These are phyloP conservation scores for Moesziomyces parantarcticus DNA, from an alignment of 1,284 basidiomycete genomes.

Conservation along the genomic window DNA sequence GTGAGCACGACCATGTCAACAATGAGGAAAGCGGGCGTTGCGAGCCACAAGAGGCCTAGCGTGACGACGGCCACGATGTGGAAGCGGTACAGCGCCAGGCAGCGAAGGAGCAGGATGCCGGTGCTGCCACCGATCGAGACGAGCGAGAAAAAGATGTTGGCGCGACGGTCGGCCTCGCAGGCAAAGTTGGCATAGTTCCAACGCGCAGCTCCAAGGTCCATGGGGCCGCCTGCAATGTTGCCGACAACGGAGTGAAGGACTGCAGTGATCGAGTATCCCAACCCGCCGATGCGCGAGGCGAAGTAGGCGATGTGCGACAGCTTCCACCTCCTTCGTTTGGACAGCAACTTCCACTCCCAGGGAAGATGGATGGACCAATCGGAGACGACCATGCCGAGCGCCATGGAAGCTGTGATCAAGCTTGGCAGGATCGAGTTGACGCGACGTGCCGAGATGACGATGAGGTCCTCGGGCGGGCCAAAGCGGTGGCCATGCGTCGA, in stretches of 20 bases:
- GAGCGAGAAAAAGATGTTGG: slow-evolving; percentile 39
- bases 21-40: slow-evolving; percentile 40
- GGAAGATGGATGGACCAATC: slow-evolving; percentile 49
- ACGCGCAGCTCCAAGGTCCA: slow-evolving; percentile 23
- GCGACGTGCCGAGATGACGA: slow-evolving; percentile 37
- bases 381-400: slow-evolving; percentile 41
- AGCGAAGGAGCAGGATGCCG: slow-evolving; percentile 44
- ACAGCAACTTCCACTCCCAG: slow-evolving; percentile 46
- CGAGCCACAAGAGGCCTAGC: slow-evolving; percentile 39
- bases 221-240: slow-evolving; percentile 32
- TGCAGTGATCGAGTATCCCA: slow-evolving; percentile 31
- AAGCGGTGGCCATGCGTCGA: slow-evolving; percentile 4
- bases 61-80: slow-evolving; percentile 31
- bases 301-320: slow-evolving; percentile 53
- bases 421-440: slow-evolving; percentile 40
- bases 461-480: slow-evolving; percentile 26
- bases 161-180: slow-evolving; percentile 34
- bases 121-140: slow-evolving; percentile 46
- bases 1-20: slow-evolving; percentile 36
- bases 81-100: slow-evolving; percentile 46
- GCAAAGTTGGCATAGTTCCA: slow-evolving; percentile 49
- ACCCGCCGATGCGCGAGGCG: slow-evolving; percentile 43
- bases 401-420: slow-evolving; percentile 42
- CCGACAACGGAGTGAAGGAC: slow-evolving; percentile 38
- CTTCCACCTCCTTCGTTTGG: slow-evolving; percentile 43